These are phyloP conservation scores for Eutypella sp. DNA, from an alignment of 2,329 filamentous ascomycete species.

Conservation along the genomic window DNA sequence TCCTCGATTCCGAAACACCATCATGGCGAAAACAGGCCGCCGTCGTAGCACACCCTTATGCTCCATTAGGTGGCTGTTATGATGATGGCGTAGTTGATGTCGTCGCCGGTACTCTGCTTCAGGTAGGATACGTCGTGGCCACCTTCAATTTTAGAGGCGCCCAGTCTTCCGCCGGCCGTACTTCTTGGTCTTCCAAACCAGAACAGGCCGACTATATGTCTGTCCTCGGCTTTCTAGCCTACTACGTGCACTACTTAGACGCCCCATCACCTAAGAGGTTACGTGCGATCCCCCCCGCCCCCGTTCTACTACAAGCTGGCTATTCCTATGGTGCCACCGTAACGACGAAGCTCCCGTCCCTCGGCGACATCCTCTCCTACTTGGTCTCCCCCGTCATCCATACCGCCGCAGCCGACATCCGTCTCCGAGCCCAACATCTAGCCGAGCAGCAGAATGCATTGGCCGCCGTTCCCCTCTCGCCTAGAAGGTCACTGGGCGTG, in stretches of 20 bases:
- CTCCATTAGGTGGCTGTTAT: slow-evolving; percentile 76
- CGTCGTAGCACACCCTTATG: slow-evolving; percentile 80
- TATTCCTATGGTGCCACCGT: slow-evolving; percentile 92
- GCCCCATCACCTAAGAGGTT: slow-evolving; percentile 15
- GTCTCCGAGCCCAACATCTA: slow-evolving; percentile 63
- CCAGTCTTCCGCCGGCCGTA: slow-evolving; percentile 65
- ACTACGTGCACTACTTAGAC: slow-evolving; percentile 63
- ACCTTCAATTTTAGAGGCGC: slow-evolving; percentile 96
- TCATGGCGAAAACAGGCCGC: slow-evolving; percentile 47
- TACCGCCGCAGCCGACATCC: slow-evolving; percentile 62
- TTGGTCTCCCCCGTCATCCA: slow-evolving; percentile 51
- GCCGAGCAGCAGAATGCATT: slow-evolving; percentile 56
- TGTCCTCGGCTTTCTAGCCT: slow-evolving; percentile 71
- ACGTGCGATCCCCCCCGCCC: slow-evolving; percentile 5
- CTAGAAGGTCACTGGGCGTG: slow-evolving; percentile 34
- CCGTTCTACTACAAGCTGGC: slow-evolving; percentile 60
- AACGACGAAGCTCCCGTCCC: slow-evolving; percentile 64
- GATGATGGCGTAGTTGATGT: slow-evolving; percentile 77
- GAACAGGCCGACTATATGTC: slow-evolving; percentile 81
- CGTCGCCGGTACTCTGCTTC: slow-evolving; percentile 59
- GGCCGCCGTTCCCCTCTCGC: slow-evolving; percentile 29
- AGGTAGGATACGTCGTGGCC: slow-evolving; percentile 66
- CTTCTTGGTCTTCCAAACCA: slow-evolving; percentile 80
- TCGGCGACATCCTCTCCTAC: slow-evolving; percentile 52
- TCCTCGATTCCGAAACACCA: slow-evolving; percentile 22